Conservation (phyloP, 2,329 filamentous ascomycete genomes). For the Colletotrichum lentis region DNA sequence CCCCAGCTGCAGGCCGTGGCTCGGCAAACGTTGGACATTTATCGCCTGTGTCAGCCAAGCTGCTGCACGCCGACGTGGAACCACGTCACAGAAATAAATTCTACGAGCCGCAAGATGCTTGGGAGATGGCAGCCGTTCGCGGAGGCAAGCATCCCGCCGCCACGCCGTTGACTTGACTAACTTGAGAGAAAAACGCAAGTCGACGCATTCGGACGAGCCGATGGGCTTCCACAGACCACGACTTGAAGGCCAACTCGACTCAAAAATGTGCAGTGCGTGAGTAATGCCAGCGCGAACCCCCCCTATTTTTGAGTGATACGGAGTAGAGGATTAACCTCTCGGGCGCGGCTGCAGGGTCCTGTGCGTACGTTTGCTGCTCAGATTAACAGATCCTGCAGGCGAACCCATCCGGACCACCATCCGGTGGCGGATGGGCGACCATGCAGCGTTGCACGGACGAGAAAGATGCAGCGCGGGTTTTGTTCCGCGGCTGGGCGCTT, state of each 20-base stretch:
- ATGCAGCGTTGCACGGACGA: neutral
- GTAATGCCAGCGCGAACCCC: neutral
- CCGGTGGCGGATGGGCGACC: neutral
- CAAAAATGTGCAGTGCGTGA: neutral
- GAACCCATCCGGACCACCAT: neutral
- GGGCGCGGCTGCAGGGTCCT: constrained; percentile 11
- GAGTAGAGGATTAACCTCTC: neutral
- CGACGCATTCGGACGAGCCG: neutral
- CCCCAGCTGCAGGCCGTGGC: neutral
- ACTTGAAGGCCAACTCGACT: neutral
- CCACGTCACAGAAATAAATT: neutral
- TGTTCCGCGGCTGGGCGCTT: neutral
- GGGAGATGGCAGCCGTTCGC: neutral
- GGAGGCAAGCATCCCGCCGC: neutral
- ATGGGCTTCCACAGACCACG: neutral
- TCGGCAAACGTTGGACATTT: neutral
- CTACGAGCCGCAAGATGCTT: neutral
- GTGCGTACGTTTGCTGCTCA: neutral
- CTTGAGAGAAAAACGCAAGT: neutral
- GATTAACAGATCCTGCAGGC: constrained; percentile 7
- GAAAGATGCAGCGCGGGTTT: neutral
- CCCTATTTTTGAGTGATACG: too few species aligned
- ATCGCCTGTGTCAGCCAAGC: neutral
- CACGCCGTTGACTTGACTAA: neutral
- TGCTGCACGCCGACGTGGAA: neutral